Evolutionary conservation across 306 rosid species (phyloP).

Genomic region (Quercus mongolica): DNA sequence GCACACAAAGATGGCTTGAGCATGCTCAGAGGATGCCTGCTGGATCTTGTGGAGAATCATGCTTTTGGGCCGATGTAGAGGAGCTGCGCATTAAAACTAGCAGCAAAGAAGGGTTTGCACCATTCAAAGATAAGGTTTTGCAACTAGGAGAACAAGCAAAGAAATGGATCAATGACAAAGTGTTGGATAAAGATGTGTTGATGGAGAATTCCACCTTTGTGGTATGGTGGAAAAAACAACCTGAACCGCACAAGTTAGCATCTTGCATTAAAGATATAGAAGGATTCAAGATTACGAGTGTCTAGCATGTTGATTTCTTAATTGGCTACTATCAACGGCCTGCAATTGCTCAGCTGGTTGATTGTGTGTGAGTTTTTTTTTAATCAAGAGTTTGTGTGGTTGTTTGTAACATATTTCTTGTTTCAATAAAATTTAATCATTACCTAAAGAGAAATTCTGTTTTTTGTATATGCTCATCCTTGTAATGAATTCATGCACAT

Average conservation of each 20-base stretch:
- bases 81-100: conserved; percentile 40
- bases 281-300: no score
- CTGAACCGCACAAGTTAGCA: conserved; percentile 16
- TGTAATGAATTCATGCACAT: neutral
- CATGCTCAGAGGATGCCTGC: conserved; percentile 3
- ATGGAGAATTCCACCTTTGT: conserved; percentile 38
- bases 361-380: no score
- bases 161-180: conserved; percentile 27
- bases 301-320: no score
- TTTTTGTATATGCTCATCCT: neutral
- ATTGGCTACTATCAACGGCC: no score
- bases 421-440: no score
- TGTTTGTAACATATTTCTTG: neutral
- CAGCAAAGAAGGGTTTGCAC: neutral
- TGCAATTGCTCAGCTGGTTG: no score
- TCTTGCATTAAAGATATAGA: conserved; percentile 18
- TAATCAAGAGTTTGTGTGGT: neutral
- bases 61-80: conserved; percentile 73
- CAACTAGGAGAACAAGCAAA: conserved; percentile 23
- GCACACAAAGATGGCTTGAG: conserved; percentile 67
- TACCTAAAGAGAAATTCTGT: neutral
- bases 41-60: conserved; percentile 44
- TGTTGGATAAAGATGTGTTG: conserved; percentile 38
- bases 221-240: conserved; percentile 48
- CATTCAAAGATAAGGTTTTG: neutral